Percentiles rank a stretch among this genome's conserved stretches.
Evolutionary conservation across 202 grass and related monocot genomes (phyloP).

Genomic region (Bolboschoenoplectus hybrid): DNA sequence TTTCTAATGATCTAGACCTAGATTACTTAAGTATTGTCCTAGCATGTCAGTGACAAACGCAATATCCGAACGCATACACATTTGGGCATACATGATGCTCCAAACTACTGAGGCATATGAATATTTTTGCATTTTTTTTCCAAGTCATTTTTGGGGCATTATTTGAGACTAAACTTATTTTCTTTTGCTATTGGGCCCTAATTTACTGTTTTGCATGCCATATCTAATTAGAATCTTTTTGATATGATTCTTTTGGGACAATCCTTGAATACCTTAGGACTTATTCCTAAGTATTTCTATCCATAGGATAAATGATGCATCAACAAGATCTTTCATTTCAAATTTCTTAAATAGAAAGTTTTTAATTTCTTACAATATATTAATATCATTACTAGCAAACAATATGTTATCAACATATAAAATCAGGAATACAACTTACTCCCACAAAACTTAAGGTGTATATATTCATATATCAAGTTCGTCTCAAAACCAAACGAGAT

Average conservation of each 20-base stretch:
- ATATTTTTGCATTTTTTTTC: background rate
- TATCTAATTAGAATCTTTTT: background rate
- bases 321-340: conserved; percentile 12
- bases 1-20: background rate
- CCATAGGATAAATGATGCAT: background rate
- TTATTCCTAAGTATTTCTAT: background rate
- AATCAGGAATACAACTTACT: background rate
- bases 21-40: background rate
- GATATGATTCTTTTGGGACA: background rate
- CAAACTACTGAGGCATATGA: background rate
- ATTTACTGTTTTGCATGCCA: background rate
- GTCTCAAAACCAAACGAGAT: background rate
- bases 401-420: background rate
- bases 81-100: background rate
- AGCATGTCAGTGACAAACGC: too few species aligned
- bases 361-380: background rate
- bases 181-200: background rate
- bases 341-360: background rate
- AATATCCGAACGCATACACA: background rate
- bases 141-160: background rate
- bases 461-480: background rate
- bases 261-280: background rate
- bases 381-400: background rate
- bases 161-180: background rate
- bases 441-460: conserved; percentile 5